Conservation (phyloP, 1,284 basidiomycete species). For the Lentinula novae-zelandiae region DNA sequence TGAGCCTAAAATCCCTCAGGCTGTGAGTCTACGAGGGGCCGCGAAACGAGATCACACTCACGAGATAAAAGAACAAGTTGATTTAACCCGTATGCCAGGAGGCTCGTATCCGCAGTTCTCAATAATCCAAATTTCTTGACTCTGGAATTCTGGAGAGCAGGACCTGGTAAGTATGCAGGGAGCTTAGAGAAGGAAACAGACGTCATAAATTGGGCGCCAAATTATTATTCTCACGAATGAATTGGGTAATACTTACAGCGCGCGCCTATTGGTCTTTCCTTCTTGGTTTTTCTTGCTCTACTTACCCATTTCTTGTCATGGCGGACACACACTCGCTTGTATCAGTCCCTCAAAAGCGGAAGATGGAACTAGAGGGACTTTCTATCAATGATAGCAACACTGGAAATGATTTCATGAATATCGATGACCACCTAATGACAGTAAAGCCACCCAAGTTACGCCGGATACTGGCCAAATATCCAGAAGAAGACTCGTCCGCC, state of each 20-base stretch:
- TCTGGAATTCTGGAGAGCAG: no score
- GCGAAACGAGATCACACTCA: no score
- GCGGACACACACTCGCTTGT: background rate
- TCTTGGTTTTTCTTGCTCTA: background rate
- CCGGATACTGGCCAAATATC: conserved; percentile 4
- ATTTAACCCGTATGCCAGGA: no score
- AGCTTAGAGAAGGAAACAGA: no score
- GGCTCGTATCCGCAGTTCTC: no score
- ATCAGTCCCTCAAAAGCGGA: background rate
- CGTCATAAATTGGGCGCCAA: background rate
- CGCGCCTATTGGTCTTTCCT: background rate
- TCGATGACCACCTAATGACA: background rate
- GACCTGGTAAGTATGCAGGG: no score
- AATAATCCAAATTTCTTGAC: no score
- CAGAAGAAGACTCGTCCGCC: background rate
- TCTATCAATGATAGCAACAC: background rate
- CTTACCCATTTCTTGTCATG: background rate
- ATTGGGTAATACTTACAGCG: background rate
- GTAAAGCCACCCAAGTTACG: conserved; percentile 6
- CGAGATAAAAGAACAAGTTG: no score
- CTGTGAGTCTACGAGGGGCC: background rate
- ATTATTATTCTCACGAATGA: background rate
- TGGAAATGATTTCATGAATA: background rate
- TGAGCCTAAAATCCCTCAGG: background rate
- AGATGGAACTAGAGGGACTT: background rate